These are phyloP conservation scores for Castanopsis chinensis DNA, from an alignment of 306 rosid species.

Conservation along the genomic window DNA sequence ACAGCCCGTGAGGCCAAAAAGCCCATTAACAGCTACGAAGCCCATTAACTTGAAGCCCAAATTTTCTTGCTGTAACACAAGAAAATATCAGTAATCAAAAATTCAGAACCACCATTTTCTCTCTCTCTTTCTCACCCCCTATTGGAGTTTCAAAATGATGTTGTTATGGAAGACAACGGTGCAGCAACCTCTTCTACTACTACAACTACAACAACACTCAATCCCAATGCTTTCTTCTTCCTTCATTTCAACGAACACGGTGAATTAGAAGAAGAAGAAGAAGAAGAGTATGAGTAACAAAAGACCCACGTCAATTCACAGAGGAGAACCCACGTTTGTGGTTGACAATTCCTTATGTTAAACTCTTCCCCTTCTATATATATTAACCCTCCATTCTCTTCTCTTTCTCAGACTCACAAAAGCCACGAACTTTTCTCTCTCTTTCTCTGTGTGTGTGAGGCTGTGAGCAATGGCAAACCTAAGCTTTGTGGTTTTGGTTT, in stretches of 20 bases:
- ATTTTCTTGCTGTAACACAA: too few relatives aligned
- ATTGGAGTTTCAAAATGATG: slow-evolving; percentile 13
- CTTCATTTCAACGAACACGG: neutral
- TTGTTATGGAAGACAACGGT: slow-evolving; percentile 32
- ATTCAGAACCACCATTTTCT: too few relatives aligned
- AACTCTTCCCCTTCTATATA: slow-evolving; percentile 9
- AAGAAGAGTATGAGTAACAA: neutral
- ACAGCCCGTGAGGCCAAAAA: too few relatives aligned
- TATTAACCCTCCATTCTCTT: neutral
- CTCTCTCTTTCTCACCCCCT: neutral
- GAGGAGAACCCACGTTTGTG: too few relatives aligned
- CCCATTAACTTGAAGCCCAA: too few relatives aligned
- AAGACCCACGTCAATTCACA: too few relatives aligned
- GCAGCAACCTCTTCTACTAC: neutral
- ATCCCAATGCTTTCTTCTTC: slow-evolving; percentile 1
- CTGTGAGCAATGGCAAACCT: slow-evolving; percentile 15
- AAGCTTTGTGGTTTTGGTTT: neutral
- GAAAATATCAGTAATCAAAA: too few relatives aligned
- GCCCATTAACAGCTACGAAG: too few relatives aligned
- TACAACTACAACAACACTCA: neutral
- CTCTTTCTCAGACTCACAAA: too few relatives aligned
- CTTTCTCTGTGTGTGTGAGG: neutral
- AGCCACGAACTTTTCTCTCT: neutral
- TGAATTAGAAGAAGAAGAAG: neutral
- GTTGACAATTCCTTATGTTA: too few relatives aligned